Evolutionary conservation across 2,329 filamentous ascomycete genomes (phyloP).

Genomic region (Hymenoscyphus fructigenus): DNA sequence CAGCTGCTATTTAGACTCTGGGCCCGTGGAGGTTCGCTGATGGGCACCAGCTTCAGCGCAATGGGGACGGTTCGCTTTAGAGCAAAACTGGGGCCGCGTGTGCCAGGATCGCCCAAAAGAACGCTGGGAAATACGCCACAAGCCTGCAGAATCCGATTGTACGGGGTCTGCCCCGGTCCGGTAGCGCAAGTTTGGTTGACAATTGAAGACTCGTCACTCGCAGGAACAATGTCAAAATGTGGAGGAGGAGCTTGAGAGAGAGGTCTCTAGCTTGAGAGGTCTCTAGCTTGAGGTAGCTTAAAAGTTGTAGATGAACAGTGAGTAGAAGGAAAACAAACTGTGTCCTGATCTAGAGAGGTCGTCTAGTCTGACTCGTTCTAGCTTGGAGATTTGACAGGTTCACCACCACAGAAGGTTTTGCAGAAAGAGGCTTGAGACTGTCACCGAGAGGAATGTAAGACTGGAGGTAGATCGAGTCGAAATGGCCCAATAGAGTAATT

Average conservation of each 20-base stretch:
- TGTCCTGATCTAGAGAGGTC: neutral
- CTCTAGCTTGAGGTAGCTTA: too few relatives aligned
- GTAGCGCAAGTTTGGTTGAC: too few relatives aligned
- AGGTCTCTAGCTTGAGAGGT: too few relatives aligned
- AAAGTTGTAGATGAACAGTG: neutral
- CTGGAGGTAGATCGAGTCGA: neutral
- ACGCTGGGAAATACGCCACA: too few relatives aligned
- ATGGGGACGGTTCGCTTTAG: too few relatives aligned
- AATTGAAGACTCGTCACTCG: too few relatives aligned
- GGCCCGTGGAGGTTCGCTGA: neutral
- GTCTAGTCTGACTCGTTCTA: neutral
- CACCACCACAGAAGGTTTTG: neutral
- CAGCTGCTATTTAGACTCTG: constrained; percentile 4
- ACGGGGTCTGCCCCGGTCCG: too few relatives aligned
- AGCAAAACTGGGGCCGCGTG: too few relatives aligned
- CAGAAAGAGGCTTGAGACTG: neutral
- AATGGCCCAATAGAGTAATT: neutral
- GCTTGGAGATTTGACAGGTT: neutral
- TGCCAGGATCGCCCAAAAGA: too few relatives aligned
- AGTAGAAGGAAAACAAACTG: neutral
- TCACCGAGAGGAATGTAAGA: neutral
- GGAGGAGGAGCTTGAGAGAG: neutral
- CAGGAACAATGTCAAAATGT: neutral
- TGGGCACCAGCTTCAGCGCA: neutral
- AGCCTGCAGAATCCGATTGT: too few relatives aligned